phyloP scores from a whole-genome alignment of 2,329 filamentous ascomycete species.

The Cladosporium sp. region DNA sequence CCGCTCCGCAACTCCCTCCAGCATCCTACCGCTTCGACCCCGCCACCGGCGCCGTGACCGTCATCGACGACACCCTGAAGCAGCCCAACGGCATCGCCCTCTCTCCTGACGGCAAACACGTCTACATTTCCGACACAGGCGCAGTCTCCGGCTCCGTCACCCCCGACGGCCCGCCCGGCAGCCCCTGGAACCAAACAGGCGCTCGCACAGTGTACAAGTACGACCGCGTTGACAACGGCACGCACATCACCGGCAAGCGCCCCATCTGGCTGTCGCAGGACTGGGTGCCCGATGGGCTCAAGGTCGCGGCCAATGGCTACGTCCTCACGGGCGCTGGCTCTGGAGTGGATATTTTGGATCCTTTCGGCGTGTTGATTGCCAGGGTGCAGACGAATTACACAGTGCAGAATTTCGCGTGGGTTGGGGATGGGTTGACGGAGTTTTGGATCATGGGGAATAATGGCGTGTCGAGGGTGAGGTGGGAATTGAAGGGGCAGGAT shows the following conservation, averaged over 20 bases:
- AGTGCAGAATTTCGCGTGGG: conserved; percentile 49
- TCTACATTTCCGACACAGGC: conserved; percentile 49
- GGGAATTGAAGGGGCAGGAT: conserved; percentile 39
- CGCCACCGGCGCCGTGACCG: conserved; percentile 41
- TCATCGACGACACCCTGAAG: conserved; percentile 45
- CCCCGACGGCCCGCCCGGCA: conserved; percentile 30
- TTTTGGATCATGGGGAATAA: conserved; percentile 45
- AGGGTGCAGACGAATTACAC: conserved; percentile 46
- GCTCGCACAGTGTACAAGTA: conserved; percentile 42
- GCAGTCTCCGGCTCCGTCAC: conserved; percentile 30
- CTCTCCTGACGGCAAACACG: conserved; percentile 43
- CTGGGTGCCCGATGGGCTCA: conserved; percentile 46
- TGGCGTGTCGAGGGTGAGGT: conserved; percentile 42
- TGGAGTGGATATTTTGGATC: conserved; percentile 45
- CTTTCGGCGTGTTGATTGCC: conserved; percentile 40
- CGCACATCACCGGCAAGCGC: conserved; percentile 41
- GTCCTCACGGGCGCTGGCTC: conserved; percentile 42
- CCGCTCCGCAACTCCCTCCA: conserved; percentile 35
- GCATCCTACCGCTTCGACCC: conserved; percentile 48
- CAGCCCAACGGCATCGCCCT: conserved; percentile 50
- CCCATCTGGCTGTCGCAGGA: conserved; percentile 42
- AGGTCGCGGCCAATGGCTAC: conserved; percentile 44
- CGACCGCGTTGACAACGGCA: conserved; percentile 40
- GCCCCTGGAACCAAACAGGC: conserved; percentile 35
- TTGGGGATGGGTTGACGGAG: conserved; percentile 40